phyloP scores from a whole-genome alignment of 352 stramenopile species.

The Pythium sukuiense region DNA sequence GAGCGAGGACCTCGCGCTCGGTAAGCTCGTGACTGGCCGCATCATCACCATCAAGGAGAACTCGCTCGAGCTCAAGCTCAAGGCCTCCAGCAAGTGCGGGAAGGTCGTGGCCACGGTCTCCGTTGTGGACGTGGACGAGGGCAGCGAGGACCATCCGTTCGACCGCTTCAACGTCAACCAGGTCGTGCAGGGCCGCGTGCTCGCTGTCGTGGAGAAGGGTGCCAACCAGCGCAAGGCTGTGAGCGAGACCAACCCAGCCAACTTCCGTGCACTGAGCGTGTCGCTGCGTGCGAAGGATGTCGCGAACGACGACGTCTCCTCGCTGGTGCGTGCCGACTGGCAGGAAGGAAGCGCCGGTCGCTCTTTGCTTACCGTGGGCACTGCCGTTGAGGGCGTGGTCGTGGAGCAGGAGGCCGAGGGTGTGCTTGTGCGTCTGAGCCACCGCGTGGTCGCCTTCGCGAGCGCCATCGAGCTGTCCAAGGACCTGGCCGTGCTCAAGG shows the following conservation, averaged over 20 bases:
- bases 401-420: conserved; percentile 57
- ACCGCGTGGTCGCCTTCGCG: conserved; percentile 64
- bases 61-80: conserved; percentile 82
- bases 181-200: conserved; percentile 62
- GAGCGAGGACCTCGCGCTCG: conserved; percentile 54
- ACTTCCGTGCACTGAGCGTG: conserved; percentile 70
- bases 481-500: conserved; percentile 54
- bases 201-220: conserved; percentile 71
- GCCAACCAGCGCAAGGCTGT: conserved; percentile 87
- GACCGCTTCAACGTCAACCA: conserved; percentile 78
- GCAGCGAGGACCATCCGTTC: conserved; percentile 67
- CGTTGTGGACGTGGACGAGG: conserved; percentile 79
- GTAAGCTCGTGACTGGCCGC: conserved; percentile 65
- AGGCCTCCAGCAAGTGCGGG: conserved; percentile 67
- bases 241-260: conserved; percentile 69
- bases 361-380: conserved; percentile 60
- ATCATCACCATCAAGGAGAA: conserved; percentile 80
- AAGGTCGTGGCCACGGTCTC: conserved; percentile 80
- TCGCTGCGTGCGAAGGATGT: conserved; percentile 67
- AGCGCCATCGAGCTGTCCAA: conserved; percentile 67
- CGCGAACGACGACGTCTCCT: conserved; percentile 33
- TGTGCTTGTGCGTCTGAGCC: conserved; percentile 69
- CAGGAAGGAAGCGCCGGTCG: conserved; percentile 63
- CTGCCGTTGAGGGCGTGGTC: conserved; percentile 65
- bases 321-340: conserved; percentile 78